Conservation (phyloP, 2,329 filamentous ascomycete species). For the Aspergillus sp. region DNA sequence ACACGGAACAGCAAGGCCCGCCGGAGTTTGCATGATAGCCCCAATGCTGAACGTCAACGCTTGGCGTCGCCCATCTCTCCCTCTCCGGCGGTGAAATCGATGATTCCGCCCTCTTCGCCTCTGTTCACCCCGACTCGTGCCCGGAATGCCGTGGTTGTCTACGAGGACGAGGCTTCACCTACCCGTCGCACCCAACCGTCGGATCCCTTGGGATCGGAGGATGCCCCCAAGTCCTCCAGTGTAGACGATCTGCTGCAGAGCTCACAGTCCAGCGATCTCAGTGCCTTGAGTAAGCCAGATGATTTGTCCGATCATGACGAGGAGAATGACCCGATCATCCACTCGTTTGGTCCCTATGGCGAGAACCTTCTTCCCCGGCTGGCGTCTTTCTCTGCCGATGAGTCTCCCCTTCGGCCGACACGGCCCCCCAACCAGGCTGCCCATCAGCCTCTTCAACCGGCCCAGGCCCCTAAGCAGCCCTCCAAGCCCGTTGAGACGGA, state of each 20-base stretch:
- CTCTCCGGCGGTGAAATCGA: conserved; percentile 53
- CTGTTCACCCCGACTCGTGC: conserved; percentile 45
- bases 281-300: conserved; percentile 46
- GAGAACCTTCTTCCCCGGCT: conserved; percentile 80
- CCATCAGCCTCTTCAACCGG: conserved; percentile 34
- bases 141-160: conserved; percentile 58
- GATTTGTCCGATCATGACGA: conserved; percentile 80
- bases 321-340: conserved; percentile 90
- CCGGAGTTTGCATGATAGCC: conserved; percentile 38
- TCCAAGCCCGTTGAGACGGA: conserved; percentile 19
- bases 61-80: conserved; percentile 78
- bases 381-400: conserved; percentile 69
- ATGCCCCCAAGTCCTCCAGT: conserved; percentile 32
- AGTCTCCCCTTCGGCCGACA: conserved; percentile 58
- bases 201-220: conserved; percentile 29
- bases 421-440: conserved; percentile 29
- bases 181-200: conserved; percentile 43
- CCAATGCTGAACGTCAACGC: conserved; percentile 58
- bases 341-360: conserved; percentile 88
- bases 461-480: conserved; percentile 29
- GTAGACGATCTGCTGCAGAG: conserved; percentile 27
- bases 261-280: conserved; percentile 33
- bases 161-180: conserved; percentile 67
- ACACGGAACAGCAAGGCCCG: conserved; percentile 30
- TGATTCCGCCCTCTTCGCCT: conserved; percentile 43